These are phyloP conservation scores for Pichia sp. DNA, from an alignment of 1,139 yeast genomes.

Conservation along the genomic window DNA sequence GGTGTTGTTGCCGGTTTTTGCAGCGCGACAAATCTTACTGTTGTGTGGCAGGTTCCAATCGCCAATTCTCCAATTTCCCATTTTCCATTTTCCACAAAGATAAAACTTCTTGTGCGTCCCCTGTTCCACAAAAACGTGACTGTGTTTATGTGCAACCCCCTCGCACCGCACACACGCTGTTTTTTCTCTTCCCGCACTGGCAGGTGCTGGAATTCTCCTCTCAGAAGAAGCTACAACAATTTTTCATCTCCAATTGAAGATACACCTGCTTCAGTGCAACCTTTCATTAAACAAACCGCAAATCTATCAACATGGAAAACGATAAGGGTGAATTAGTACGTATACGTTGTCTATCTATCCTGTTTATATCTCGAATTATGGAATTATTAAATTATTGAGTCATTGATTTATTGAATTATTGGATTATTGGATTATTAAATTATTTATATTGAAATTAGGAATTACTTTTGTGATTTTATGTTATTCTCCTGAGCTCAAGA, in stretches of 20 bases:
- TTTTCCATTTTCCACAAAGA: no score
- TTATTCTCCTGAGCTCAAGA: no score
- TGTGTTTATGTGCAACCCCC: background rate
- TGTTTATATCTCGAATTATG: background rate
- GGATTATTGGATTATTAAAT: background rate
- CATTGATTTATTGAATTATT: background rate
- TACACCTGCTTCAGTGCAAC: background rate
- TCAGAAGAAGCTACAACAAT: background rate
- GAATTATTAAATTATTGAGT: background rate
- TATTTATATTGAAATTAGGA: background rate
- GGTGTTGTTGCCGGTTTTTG: background rate
- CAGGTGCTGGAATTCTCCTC: background rate
- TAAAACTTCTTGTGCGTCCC: background rate
- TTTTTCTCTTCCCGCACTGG: background rate
- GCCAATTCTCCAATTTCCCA: no score
- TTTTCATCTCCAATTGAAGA: background rate
- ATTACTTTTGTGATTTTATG: no score
- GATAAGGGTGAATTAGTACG: slow-evolving; percentile 99
- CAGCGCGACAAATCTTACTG: background rate
- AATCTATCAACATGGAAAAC: slow-evolving; percentile 83
- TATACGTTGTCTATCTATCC: slow-evolving; percentile 24
- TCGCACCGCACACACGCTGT: background rate
- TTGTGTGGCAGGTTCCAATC: background rate
- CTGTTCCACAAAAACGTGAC: background rate
- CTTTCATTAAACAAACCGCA: background rate